Percentiles rank a stretch among this genome's conserved stretches.
These are phyloP conservation scores for Metschnikowia drakensbergensis DNA, from an alignment of 805 yeast genomes.

Conservation along the genomic window DNA sequence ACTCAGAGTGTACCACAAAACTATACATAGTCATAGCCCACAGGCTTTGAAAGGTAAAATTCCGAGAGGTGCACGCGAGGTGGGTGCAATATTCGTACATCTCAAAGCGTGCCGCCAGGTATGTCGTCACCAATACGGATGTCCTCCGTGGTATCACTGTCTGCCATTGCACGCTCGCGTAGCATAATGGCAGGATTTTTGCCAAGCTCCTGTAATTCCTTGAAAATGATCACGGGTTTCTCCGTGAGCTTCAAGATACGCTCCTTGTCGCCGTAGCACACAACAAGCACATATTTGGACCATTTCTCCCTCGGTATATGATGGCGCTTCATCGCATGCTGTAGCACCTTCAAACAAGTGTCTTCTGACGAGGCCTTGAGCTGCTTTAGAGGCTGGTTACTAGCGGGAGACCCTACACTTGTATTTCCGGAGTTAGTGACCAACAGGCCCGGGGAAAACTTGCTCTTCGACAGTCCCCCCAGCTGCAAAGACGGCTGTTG, in stretches of 20 bases:
- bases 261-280: conserved; percentile 89
- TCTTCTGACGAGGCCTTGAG: conserved; percentile 85
- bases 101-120: conserved; percentile 41
- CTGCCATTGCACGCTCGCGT: conserved; percentile 59
- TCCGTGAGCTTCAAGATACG: conserved; percentile 79
- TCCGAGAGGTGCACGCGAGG: not conserved
- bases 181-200: conserved; percentile 90
- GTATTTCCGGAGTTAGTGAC: conserved; percentile 4
- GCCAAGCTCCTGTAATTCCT: conserved; percentile 80
- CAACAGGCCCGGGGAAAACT: conserved; percentile 12
- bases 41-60: not conserved
- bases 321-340: conserved; percentile 84
- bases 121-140: conserved; percentile 41
- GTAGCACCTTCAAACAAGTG: conserved; percentile 82
- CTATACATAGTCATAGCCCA: not conserved
- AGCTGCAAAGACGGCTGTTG: conserved; percentile 3
- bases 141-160: conserved; percentile 28
- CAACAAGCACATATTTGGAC: conserved; percentile 83
- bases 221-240: conserved; percentile 80
- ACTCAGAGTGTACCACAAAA: too few species aligned
- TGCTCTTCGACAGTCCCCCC: conserved; percentile 5
- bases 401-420: conserved; percentile 1
- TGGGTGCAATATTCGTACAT: not conserved
- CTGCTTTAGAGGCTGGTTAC: conserved; percentile 65
- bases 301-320: conserved; percentile 74